Evolutionary conservation across 768 basidiomycete genomes (phyloP), one percentile per base, ranked within the genome.

Genomic region (Hirschioporus abietinus): DNA sequence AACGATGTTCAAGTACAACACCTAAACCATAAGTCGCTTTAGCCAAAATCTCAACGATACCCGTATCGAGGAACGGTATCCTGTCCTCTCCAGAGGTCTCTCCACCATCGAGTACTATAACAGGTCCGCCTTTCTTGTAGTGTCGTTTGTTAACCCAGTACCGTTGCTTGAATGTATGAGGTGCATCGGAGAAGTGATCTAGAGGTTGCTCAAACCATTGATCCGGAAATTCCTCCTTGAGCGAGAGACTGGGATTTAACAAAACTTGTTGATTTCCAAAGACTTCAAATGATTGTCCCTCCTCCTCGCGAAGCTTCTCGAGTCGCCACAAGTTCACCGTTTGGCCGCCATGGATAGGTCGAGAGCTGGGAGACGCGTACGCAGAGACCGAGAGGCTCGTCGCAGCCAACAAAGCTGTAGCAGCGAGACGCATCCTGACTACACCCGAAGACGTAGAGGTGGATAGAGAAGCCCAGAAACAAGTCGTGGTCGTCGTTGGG

Each of bases 111-210:
- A 98, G 78, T 1, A 98, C 86, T 70, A 94, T 89, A 24, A 98
- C 93, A 0, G 96, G 96, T 1, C 88, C 91, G 59, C 88, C 87
- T 1, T 82, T 77, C 65, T 84, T 80, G 76, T 96, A 98, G 75
- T 93, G 88, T 35, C 91, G 84, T 23, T 86, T 85, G 73, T 89
- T 95, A 42, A 96, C 82, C 96, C 96, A 99, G 76, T 94, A 99
- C 23, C 96, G 84, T 73, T 99, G 95, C 64, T 83, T 78, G 78
- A 93, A 98, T 0, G 88, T 92, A 58, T 79, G 78, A 10, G 79
- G 77, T 15, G 79, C 74, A 36, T 80, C 80, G 69, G 82, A 78
- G 70, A 91, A 90, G 74, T 98, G 95, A 73, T 96, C 93, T 68
- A 96, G 78, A 1, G 92, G 93, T 73, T 98, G 95, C 65, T 82